These are phyloP conservation scores for Atkinsonella texensis DNA, from an alignment of 2,329 filamentous ascomycete species.

Conservation along the genomic window DNA sequence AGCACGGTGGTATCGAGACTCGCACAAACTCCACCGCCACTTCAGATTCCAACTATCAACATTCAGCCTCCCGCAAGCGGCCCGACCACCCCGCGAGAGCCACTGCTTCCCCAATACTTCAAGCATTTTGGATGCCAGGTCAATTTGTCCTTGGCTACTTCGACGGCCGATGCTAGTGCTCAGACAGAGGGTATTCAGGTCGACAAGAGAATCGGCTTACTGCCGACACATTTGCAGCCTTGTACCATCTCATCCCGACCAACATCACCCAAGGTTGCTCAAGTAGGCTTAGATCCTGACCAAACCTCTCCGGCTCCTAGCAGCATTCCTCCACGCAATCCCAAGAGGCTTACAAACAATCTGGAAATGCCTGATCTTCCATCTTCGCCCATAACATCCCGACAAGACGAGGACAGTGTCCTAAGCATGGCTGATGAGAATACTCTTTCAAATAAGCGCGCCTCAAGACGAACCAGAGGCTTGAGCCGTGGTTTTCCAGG, in stretches of 20 bases:
- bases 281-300: slow-evolving; percentile 8
- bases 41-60: slow-evolving; percentile 71
- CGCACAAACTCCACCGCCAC: slow-evolving; percentile 24
- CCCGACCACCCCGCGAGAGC: slow-evolving; percentile 65
- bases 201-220: slow-evolving; percentile 60
- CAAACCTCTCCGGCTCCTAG: slow-evolving; percentile 43
- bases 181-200: slow-evolving; percentile 90
- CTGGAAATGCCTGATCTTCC: slow-evolving; percentile 35
- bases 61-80: slow-evolving; percentile 80
- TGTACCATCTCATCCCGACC: slow-evolving; percentile 58
- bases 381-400: slow-evolving; percentile 31
- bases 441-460: slow-evolving; percentile 45
- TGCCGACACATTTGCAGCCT: slow-evolving; percentile 69
- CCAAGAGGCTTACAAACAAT: slow-evolving; percentile 38
- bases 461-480: slow-evolving; percentile 54
- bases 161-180: slow-evolving; percentile 30
- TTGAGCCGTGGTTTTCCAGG: slow-evolving; percentile 81
- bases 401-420: slow-evolving; percentile 47
- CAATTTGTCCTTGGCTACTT: slow-evolving; percentile 17
- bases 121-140: slow-evolving; percentile 82
- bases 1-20: slow-evolving; percentile 12
- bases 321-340: slow-evolving; percentile 46
- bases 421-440: slow-evolving; percentile 74
- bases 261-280: slow-evolving; percentile 35
- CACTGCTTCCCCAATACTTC: slow-evolving; percentile 64